Evolutionary conservation across 2,329 filamentous ascomycete species (phyloP).

Genomic region (Paraconiothyrium sp.): DNA sequence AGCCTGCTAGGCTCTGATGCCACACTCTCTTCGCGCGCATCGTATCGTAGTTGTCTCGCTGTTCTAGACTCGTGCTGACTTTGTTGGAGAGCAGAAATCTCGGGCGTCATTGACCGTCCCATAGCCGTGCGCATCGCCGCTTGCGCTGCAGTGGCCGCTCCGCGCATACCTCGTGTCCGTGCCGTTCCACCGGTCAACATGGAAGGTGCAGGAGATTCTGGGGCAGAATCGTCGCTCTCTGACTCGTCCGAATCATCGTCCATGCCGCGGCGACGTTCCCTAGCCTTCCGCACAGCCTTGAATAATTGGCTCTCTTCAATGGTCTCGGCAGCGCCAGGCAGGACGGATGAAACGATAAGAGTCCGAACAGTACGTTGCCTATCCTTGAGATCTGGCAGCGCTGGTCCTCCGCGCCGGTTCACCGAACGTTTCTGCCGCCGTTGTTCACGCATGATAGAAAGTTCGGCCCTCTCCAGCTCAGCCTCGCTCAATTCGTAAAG

Average conservation of each 20-base stretch:
- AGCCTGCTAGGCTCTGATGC: constrained; percentile 69
- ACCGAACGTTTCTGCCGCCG: constrained; percentile 94
- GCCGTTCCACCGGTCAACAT: constrained; percentile 78
- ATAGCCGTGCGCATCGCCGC: constrained; percentile 81
- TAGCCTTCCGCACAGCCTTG: constrained; percentile 65
- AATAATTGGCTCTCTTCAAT: constrained; percentile 88
- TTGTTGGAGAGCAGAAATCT: constrained; percentile 68
- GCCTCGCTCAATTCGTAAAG: constrained; percentile 93
- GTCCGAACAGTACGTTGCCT: constrained; percentile 92
- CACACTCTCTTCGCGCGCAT: constrained; percentile 79
- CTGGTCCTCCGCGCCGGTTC: constrained; percentile 90
- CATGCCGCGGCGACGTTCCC: constrained; percentile 65
- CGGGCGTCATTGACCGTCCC: constrained; percentile 88
- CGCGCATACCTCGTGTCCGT: constrained; percentile 86
- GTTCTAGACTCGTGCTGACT: constrained; percentile 76
- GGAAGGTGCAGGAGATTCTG: constrained; percentile 82
- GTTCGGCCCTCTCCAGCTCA: constrained; percentile 88
- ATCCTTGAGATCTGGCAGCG: constrained; percentile 95
- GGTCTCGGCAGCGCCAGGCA: constrained; percentile 83
- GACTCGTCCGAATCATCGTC: constrained; percentile 89
- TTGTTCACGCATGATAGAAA: constrained; percentile 93
- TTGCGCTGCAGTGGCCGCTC: constrained; percentile 85
- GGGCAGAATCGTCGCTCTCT: constrained; percentile 86
- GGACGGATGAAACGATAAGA: constrained; percentile 87
- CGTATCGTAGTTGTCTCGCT: constrained; percentile 67